These are phyloP conservation scores for Lichtheimia ramosa DNA, from an alignment of 371 early-diverging fungal species.

Conservation along the genomic window DNA sequence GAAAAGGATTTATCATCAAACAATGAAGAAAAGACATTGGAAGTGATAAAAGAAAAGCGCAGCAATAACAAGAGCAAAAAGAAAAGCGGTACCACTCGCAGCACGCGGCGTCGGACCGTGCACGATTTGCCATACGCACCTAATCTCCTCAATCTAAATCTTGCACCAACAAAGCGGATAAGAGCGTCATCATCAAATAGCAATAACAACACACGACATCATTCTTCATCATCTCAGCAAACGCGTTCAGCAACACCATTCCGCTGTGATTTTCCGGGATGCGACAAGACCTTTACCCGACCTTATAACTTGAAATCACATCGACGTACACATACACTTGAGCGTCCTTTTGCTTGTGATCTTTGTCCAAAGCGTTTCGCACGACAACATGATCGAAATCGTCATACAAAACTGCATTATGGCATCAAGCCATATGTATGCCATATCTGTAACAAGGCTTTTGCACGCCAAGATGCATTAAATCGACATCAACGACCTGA, in stretches of 20 bases:
- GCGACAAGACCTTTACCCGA: conserved; percentile 77
- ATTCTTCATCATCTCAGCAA: neutral
- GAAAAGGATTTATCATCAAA: neutral
- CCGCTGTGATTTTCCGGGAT: conserved; percentile 39
- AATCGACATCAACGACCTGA: conserved; percentile 47
- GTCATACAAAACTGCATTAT: conserved; percentile 73
- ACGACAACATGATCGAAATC: conserved; percentile 79
- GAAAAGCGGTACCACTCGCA: neutral
- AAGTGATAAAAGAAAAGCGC: neutral
- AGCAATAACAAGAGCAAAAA: neutral
- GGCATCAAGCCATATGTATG: conserved; percentile 69
- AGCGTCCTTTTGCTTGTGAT: conserved; percentile 70
- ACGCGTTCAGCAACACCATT: conserved; percentile 5
- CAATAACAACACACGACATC: conserved; percentile 1
- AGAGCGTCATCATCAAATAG: neutral
- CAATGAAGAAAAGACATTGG: neutral
- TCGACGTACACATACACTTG: conserved; percentile 73
- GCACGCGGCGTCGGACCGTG: neutral
- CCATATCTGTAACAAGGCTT: conserved; percentile 64
- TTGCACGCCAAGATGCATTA: conserved; percentile 80
- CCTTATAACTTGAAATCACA: conserved; percentile 84
- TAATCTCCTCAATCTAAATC: conserved; percentile 17
- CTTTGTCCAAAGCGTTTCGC: conserved; percentile 65
- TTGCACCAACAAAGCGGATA: conserved; percentile 9
- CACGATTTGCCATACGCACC: conserved; percentile 20